Conservation (phyloP, 1,284 basidiomycete genomes). For the Tranzscheliella williamsii region DNA sequence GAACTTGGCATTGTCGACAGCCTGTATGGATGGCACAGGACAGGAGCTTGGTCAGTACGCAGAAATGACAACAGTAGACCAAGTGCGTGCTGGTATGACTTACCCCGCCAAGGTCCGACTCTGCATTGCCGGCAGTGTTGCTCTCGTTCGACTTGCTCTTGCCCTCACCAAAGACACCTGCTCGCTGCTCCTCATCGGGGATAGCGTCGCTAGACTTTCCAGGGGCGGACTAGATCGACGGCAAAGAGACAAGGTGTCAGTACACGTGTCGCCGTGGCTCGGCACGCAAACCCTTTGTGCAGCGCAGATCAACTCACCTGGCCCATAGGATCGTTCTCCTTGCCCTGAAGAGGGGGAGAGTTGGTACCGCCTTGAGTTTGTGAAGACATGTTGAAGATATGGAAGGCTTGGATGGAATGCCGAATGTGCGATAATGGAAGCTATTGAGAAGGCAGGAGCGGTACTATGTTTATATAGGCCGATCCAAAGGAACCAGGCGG, state of each 20-base stretch:
- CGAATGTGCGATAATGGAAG: too few species aligned
- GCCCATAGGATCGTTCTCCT: constrained; percentile 41
- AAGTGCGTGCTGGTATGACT: too few species aligned
- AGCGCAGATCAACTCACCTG: constrained; percentile 25
- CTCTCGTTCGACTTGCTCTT: constrained; percentile 24
- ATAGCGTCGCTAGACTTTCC: constrained; percentile 26
- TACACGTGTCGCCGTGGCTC: too few species aligned
- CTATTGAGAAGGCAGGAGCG: too few species aligned
- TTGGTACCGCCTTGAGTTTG: constrained; percentile 38
- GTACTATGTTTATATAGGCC: too few species aligned
- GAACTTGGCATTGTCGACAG: constrained; percentile 32
- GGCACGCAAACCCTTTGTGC: too few species aligned
- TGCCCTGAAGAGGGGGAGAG: constrained; percentile 39
- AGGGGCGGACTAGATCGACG: constrained; percentile 20
- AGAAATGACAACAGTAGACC: too few species aligned
- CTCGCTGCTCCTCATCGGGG: constrained; percentile 40
- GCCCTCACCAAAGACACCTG: constrained; percentile 22
- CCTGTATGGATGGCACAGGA: too few species aligned
- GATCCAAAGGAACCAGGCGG: too few species aligned
- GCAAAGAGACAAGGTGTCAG: neutral
- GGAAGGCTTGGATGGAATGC: neutral
- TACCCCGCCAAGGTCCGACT: constrained; percentile 1
- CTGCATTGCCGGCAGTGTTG: constrained; percentile 8
- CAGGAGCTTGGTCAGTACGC: neutral
- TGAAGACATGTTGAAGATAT: constrained; percentile 10